Percentiles rank a stretch among this genome's conserved stretches.
phyloP scores from a whole-genome alignment of 1,139 yeast genomes.

The Pichia sp. region DNA sequence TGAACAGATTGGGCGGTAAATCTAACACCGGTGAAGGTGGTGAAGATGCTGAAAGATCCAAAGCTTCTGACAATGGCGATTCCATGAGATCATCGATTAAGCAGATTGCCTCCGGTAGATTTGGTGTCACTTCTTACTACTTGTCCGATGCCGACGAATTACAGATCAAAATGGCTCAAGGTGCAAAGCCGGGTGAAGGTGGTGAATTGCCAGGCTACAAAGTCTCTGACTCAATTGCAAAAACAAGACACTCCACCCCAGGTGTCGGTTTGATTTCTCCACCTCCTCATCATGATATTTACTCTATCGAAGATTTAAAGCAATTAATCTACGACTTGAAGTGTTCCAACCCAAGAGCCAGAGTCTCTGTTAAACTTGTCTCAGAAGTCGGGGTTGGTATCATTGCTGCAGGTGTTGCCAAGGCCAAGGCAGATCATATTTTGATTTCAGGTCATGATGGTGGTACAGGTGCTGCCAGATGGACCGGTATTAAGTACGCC shows the following conservation, averaged over 20 bases:
- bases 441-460: conserved; percentile 97
- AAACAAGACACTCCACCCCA: conserved; percentile 93
- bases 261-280: conserved; percentile 97
- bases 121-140: conserved; percentile 94
- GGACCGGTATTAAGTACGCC: conserved; percentile 95
- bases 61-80: conserved; percentile 79
- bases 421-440: conserved; percentile 96
- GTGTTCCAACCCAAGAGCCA: conserved; percentile 95
- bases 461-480: conserved; percentile 99
- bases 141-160: conserved; percentile 95
- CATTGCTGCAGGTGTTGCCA: conserved; percentile 98
- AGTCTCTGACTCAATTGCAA: conserved; percentile 83
- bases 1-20: conserved; percentile 97
- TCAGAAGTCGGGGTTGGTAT: conserved; percentile 99
- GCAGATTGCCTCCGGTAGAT: conserved; percentile 97
- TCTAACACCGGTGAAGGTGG: conserved; percentile 99
- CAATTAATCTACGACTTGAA: conserved; percentile 94
- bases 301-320: conserved; percentile 95
- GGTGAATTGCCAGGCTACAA: conserved; percentile 98
- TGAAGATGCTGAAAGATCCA: conserved; percentile 90
- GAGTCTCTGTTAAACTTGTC: conserved; percentile 92
- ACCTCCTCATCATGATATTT: conserved; percentile 98
- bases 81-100: conserved; percentile 98
- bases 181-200: conserved; percentile 99
- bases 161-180: conserved; percentile 98